phyloP scores from a whole-genome alignment of 2,329 filamentous ascomycete species.

The Ophiostoma triangulosporum region DNA sequence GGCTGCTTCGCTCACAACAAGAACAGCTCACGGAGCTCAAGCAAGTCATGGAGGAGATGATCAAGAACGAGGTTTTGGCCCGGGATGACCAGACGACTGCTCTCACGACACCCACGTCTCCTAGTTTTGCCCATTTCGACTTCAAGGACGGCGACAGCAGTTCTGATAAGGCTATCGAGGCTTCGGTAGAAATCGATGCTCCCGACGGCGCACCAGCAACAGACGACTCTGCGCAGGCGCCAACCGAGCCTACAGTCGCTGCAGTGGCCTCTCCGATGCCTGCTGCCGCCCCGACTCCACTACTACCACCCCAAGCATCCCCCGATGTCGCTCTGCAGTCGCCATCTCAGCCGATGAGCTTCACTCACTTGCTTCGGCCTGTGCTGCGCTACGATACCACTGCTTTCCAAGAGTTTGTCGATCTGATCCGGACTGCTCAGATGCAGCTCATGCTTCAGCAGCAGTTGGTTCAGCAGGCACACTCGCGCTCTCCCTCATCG shows the following conservation, averaged over 20 bases:
- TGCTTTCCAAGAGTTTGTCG: conserved; percentile 74
- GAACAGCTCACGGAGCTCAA: conserved; percentile 90
- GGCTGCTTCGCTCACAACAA: conserved; percentile 75
- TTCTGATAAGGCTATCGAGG: conserved; percentile 7
- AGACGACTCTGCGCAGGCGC: neutral
- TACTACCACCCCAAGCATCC: neutral
- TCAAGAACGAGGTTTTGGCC: conserved; percentile 33
- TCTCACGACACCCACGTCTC: conserved; percentile 70
- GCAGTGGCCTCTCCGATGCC: neutral
- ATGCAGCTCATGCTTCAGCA: conserved; percentile 11
- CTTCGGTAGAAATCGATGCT: neutral
- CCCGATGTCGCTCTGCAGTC: conserved; percentile 17
- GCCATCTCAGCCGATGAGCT: conserved; percentile 52
- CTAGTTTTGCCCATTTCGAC: conserved; percentile 59
- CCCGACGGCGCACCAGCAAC: neutral
- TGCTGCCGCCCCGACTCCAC: neutral
- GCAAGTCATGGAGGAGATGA: conserved; percentile 79
- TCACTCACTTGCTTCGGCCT: conserved; percentile 71
- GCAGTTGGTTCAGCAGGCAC: conserved; percentile 34
- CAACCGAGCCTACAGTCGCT: neutral
- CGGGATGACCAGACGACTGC: conserved; percentile 54
- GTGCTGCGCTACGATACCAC: conserved; percentile 70
- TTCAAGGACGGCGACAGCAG: conserved; percentile 25
- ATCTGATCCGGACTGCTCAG: conserved; percentile 53
- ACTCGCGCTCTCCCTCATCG: conserved; percentile 52